Conservation (phyloP, 1,284 basidiomycete species). For the Pseudozyma tsukubaensis region DNA sequence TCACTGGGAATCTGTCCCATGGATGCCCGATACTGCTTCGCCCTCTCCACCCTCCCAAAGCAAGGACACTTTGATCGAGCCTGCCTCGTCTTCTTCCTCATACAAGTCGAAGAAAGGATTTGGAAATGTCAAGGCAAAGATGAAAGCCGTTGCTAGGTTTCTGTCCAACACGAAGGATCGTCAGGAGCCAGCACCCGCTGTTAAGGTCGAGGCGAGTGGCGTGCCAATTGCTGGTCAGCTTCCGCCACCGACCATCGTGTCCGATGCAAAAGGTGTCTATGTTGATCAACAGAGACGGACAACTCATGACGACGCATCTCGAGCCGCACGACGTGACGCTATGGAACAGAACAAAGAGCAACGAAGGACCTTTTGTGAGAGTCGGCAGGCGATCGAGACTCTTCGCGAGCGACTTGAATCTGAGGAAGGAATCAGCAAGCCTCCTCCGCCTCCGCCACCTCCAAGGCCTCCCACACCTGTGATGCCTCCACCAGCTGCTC, state of each 20-base stretch:
- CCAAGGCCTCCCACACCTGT: background rate
- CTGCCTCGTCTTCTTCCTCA: slow-evolving; percentile 2
- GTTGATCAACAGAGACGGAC: background rate
- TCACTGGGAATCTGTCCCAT: slow-evolving; percentile 21
- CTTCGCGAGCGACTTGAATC: slow-evolving; percentile 17
- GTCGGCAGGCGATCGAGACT: slow-evolving; percentile 8
- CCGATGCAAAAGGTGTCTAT: background rate
- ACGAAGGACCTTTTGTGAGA: background rate
- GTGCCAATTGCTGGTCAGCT: slow-evolving; percentile 13
- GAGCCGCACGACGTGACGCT: background rate
- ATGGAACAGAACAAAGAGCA: background rate
- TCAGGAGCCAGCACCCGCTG: background rate
- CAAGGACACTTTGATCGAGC: slow-evolving; percentile 21
- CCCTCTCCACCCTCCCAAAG: slow-evolving; percentile 6
- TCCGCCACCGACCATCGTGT: slow-evolving; percentile 1
- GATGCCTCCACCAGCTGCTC: slow-evolving; percentile 2
- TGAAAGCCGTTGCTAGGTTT: slow-evolving; percentile 24
- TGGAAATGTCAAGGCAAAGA: slow-evolving; percentile 27
- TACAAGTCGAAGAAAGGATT: slow-evolving; percentile 13
- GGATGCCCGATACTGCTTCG: slow-evolving; percentile 10
- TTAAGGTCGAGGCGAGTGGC: background rate
- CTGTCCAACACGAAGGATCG: slow-evolving; percentile 12
- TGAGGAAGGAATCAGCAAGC: background rate
- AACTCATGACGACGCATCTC: background rate
- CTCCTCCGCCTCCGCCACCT: slow-evolving; percentile 15